phyloP scores from a whole-genome alignment of 768 basidiomycete genomes.

The Lentinula guzmanii region DNA sequence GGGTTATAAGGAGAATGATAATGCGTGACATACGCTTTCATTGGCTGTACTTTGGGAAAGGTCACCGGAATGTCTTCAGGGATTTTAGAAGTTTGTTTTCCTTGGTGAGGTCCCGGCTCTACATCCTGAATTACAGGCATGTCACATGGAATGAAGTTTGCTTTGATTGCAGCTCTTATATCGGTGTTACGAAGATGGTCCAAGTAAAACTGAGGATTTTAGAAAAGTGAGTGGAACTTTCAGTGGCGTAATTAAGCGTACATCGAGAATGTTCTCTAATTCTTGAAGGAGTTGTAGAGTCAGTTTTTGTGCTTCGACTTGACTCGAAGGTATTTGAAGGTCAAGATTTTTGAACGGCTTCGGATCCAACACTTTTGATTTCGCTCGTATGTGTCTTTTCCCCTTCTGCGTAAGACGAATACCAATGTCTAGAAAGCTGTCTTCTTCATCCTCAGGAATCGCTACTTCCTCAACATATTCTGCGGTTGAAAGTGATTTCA shows the following conservation, averaged over 20 bases:
- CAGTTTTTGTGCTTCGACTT: background rate
- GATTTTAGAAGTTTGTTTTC: background rate
- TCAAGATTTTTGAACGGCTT: background rate
- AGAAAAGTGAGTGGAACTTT: background rate
- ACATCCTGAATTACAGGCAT: no score
- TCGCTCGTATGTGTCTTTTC: background rate
- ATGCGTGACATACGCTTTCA: slow-evolving; percentile 37
- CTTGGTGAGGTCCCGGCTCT: background rate
- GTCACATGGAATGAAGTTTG: background rate
- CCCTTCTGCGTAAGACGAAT: background rate
- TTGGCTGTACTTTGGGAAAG: slow-evolving; percentile 45
- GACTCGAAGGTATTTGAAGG: background rate
- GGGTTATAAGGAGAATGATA: background rate
- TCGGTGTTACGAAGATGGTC: background rate
- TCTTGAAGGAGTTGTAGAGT: background rate
- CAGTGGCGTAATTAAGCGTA: background rate
- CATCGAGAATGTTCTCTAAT: background rate
- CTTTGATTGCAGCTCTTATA: background rate
- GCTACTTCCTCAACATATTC: background rate
- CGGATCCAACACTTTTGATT: background rate
- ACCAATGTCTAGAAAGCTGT: background rate
- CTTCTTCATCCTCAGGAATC: background rate
- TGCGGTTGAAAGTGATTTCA: background rate
- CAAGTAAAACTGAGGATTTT: background rate
- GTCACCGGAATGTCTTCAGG: slow-evolving; percentile 18